phyloP scores from a whole-genome alignment of 2,329 filamentous ascomycete species.

The Colletotrichum filicis region DNA sequence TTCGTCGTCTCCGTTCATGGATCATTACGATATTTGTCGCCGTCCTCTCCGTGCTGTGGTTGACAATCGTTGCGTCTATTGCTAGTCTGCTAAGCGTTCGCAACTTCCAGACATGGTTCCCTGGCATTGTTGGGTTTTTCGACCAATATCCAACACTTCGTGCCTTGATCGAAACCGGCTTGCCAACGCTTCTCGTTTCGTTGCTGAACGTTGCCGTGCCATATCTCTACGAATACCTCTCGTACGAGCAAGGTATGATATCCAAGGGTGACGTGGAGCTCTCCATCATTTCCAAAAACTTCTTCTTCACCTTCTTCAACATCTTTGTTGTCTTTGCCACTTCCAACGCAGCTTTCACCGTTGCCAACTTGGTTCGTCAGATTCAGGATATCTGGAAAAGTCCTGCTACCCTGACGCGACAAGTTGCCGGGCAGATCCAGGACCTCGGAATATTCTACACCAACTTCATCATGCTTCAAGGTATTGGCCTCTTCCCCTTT shows the following conservation, averaged over 20 bases:
- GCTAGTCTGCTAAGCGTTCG: constrained; percentile 85
- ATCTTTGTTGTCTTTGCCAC: constrained; percentile 95
- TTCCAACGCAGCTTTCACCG: constrained; percentile 85
- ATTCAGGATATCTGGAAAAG: constrained; percentile 82
- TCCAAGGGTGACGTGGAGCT: constrained; percentile 95
- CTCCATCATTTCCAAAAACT: constrained; percentile 97
- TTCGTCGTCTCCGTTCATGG: constrained; percentile 84
- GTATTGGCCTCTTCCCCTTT: constrained; percentile 92
- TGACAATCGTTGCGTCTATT: constrained; percentile 81
- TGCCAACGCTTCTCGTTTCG: constrained; percentile 87
- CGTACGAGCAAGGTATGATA: constrained; percentile 92
- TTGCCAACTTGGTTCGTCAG: constrained; percentile 77
- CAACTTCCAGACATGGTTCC: constrained; percentile 79
- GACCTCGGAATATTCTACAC: constrained; percentile 85
- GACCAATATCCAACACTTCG: constrained; percentile 75
- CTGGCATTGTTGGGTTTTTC: constrained; percentile 75
- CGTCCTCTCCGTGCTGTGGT: constrained; percentile 88
- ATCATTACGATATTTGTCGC: constrained; percentile 84
- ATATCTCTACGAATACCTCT: constrained; percentile 93
- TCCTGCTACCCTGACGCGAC: constrained; percentile 79
- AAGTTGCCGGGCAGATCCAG: constrained; percentile 81
- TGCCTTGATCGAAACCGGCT: constrained; percentile 85
- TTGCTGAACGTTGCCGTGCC: constrained; percentile 90
- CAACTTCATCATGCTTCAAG: constrained; percentile 94
- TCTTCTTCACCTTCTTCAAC: constrained; percentile 99